phyloP scores from a whole-genome alignment of 2,329 filamentous ascomycete genomes.

The Neurospora crassa region DNA sequence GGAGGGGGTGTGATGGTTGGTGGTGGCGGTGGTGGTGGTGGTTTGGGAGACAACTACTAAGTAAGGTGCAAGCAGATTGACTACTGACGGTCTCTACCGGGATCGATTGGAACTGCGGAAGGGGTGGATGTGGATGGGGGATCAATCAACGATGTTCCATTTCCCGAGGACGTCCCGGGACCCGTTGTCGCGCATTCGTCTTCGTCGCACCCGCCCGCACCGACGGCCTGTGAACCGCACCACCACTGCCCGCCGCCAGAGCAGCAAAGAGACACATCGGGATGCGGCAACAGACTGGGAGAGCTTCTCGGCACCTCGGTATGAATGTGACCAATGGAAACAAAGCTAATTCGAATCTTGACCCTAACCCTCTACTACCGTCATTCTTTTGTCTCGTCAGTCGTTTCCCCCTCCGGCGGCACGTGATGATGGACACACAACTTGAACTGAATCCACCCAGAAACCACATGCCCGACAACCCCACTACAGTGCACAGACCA shows the following conservation, averaged over 20 bases:
- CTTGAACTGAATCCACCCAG: background rate
- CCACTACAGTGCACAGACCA: conserved; percentile 1
- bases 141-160: conserved; percentile 11
- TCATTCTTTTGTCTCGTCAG: background rate
- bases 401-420: background rate
- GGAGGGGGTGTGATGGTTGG: conserved; percentile 7
- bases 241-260: background rate
- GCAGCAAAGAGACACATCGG: background rate
- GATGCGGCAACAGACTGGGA: conserved; percentile 12
- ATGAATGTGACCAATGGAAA: conserved; percentile 14
- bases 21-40: conserved; percentile 12
- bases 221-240: background rate
- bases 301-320: conserved; percentile 19
- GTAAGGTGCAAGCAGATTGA: background rate
- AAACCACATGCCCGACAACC: background rate
- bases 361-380: background rate
- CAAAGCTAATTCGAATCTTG: conserved; percentile 14
- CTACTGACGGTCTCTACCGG: conserved; percentile 4
- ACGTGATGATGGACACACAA: conserved; percentile 3
- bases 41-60: conserved; percentile 6
- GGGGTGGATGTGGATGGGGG: background rate
- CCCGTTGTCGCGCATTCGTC: background rate
- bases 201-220: background rate
- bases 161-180: background rate
- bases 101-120: conserved; percentile 2